Percentiles rank a stretch among this genome's conserved stretches.
These are phyloP conservation scores for Nevesoporus exiguus DNA, from an alignment of 768 basidiomycete genomes.

Conservation along the genomic window DNA sequence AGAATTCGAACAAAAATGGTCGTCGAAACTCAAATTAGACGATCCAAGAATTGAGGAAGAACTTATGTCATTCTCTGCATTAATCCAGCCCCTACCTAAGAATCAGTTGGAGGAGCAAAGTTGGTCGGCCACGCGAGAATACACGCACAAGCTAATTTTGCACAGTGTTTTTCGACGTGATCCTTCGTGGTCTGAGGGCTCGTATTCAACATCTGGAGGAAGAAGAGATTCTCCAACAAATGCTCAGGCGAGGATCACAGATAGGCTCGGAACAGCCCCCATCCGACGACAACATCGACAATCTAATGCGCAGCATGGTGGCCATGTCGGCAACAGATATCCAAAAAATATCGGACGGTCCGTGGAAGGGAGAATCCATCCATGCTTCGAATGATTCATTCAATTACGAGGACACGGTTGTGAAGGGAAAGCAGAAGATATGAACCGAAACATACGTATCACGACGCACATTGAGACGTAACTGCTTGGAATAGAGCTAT, in stretches of 20 bases:
- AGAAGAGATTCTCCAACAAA: conserved; percentile 42
- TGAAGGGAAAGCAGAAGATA: conserved; percentile 25
- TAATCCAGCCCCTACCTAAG: conserved; percentile 34
- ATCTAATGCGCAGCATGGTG: conserved; percentile 42
- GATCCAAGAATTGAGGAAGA: conserved; percentile 38
- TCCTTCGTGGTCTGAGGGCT: conserved; percentile 37
- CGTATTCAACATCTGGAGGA: conserved; percentile 41
- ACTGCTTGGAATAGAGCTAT: not conserved
- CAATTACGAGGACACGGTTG: conserved; percentile 22
- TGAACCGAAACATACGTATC: conserved; percentile 6
- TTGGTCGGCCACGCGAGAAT: conserved; percentile 21
- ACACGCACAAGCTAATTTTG: conserved; percentile 3
- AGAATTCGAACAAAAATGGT: conserved; percentile 37
- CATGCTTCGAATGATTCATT: conserved; percentile 17
- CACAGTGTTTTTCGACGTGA: conserved; percentile 35
- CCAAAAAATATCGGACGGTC: conserved; percentile 24
- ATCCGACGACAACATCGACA: conserved; percentile 37
- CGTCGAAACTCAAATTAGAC: conserved; percentile 34
- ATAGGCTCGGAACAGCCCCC: conserved; percentile 35
- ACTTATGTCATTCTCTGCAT: conserved; percentile 27
- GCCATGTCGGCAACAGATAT: conserved; percentile 16
- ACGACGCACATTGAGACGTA: not conserved
- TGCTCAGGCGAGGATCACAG: conserved; percentile 35
- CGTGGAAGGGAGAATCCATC: conserved; percentile 25
- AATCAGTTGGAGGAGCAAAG: conserved; percentile 38